These are phyloP conservation scores for Puya raimondii DNA, from an alignment of 176 grass and related monocot species.

Conservation along the genomic window DNA sequence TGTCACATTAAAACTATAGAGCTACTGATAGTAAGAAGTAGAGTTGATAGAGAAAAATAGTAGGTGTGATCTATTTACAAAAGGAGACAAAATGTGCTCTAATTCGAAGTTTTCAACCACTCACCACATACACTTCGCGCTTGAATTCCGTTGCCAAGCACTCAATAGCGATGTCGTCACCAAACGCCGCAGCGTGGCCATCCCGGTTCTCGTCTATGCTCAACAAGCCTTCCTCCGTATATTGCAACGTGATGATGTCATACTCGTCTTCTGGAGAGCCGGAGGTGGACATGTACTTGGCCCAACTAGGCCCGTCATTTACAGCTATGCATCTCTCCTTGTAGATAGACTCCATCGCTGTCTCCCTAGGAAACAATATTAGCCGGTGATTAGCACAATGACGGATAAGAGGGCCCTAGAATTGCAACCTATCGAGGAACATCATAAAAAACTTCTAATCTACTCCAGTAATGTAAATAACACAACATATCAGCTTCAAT, in stretches of 20 bases:
- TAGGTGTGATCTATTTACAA: too few relatives aligned
- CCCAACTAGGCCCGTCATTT: constrained; percentile 65
- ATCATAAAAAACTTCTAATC: not conserved
- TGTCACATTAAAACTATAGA: too few relatives aligned
- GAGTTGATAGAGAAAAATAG: too few relatives aligned
- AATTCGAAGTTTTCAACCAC: constrained; percentile 5
- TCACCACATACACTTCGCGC: constrained; percentile 89
- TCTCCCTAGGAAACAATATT: constrained; percentile 41
- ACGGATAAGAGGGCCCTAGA: not conserved
- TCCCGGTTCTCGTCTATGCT: constrained; percentile 73
- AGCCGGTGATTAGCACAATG: not conserved
- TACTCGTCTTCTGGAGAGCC: constrained; percentile 75
- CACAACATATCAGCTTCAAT: too few relatives aligned
- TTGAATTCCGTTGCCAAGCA: constrained; percentile 90
- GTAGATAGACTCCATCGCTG: constrained; percentile 81
- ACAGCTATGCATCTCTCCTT: constrained; percentile 68
- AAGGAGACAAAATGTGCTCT: too few relatives aligned
- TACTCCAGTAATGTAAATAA: too few relatives aligned
- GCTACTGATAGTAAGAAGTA: too few relatives aligned
- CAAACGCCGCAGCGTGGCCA: constrained; percentile 82
- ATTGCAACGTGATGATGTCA: constrained; percentile 88
- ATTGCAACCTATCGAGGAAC: not conserved
- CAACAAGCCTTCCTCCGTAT: constrained; percentile 88
- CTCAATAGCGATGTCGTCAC: constrained; percentile 92
- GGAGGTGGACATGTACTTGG: constrained; percentile 93